These are phyloP conservation scores for Nannizzia gypsea DNA, from an alignment of 2,329 filamentous ascomycete species.

Conservation along the genomic window DNA sequence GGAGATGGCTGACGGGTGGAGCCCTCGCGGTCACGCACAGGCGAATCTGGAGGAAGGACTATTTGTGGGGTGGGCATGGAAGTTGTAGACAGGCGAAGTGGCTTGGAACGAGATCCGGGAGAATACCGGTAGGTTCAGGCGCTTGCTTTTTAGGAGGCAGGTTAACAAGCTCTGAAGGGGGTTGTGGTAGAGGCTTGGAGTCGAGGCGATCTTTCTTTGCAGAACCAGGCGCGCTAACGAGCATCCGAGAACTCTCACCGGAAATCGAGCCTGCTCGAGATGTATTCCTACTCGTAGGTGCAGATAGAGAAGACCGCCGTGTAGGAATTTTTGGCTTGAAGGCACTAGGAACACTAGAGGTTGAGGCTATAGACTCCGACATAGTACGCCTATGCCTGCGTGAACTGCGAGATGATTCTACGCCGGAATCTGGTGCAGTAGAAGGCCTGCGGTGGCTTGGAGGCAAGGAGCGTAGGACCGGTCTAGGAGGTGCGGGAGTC, in stretches of 20 bases:
- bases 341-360: constrained; percentile 3
- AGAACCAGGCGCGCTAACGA: neutral
- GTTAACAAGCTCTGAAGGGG: neutral
- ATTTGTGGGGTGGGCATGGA: neutral
- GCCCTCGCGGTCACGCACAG: neutral
- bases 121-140: neutral
- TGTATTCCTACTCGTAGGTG: constrained; percentile 34
- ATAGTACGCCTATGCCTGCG: constrained; percentile 26
- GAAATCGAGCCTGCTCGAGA: constrained; percentile 36
- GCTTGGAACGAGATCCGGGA: neutral
- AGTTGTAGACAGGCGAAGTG: neutral
- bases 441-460: constrained; percentile 28
- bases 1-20: constrained; percentile 3
- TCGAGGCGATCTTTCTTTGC: neutral
- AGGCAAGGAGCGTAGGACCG: constrained; percentile 21
- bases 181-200: neutral
- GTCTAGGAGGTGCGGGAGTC: constrained; percentile 28
- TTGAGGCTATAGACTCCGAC: constrained; percentile 28
- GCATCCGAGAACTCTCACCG: constrained; percentile 26
- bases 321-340: constrained; percentile 27
- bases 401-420: constrained; percentile 23
- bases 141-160: neutral
- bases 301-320: constrained; percentile 36
- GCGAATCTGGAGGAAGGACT: neutral
- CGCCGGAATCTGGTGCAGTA: constrained; percentile 25